These are phyloP conservation scores for Xylogone sp. DNA, from an alignment of 2,329 filamentous ascomycete species.

Conservation along the genomic window DNA sequence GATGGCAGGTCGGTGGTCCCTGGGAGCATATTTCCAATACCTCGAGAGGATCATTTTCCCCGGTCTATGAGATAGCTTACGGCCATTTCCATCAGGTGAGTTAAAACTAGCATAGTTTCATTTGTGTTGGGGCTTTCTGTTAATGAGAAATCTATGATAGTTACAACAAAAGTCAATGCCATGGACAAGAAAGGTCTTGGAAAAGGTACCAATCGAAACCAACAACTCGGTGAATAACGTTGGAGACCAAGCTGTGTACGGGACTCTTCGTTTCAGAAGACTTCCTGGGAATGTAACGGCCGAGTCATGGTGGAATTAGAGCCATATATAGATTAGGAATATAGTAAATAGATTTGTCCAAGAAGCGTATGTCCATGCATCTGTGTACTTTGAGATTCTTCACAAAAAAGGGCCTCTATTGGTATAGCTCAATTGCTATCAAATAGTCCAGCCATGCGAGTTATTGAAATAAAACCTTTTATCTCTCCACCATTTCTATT, in stretches of 20 bases:
- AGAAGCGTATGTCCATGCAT: no score
- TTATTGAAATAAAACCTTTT: no score
- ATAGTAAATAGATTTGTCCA: background rate
- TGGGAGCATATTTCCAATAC: background rate
- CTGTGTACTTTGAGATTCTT: no score
- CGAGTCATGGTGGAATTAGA: background rate
- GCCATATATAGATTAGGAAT: background rate
- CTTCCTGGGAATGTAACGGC: background rate
- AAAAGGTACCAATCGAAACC: background rate
- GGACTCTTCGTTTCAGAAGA: background rate
- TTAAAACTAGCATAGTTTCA: background rate
- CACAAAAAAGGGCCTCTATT: no score
- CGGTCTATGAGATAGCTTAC: background rate
- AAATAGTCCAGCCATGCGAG: no score
- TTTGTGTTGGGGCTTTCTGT: background rate
- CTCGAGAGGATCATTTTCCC: background rate
- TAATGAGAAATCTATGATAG: background rate
- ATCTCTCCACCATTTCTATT: no score
- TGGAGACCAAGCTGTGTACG: background rate
- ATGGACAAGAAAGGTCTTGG: background rate
- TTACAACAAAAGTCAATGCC: background rate
- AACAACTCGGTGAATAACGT: background rate
- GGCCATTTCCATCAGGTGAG: background rate
- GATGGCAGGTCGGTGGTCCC: background rate
- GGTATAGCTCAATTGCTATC: no score